Evolutionary conservation across 345 rosid genomes (phyloP).

Genomic region (Garcia nutans): DNA sequence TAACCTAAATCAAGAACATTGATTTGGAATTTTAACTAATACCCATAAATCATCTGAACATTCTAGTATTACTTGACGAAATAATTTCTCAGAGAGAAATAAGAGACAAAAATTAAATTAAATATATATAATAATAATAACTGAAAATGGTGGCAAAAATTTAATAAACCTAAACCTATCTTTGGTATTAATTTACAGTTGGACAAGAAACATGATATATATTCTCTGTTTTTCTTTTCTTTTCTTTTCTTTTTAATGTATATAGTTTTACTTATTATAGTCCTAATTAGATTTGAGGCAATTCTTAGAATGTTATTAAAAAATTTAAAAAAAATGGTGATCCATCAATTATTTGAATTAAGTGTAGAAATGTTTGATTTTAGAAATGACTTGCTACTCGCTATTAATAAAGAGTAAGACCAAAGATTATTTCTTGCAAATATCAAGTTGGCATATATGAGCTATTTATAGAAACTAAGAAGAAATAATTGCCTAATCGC

Average conservation of each 20-base stretch:
- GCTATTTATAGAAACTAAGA: neutral
- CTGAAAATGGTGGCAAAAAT: too few species aligned
- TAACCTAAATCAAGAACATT: slow-evolving; percentile 20
- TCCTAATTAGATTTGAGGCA: neutral
- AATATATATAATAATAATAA: too few species aligned
- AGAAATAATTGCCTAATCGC: neutral
- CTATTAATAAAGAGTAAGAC: neutral
- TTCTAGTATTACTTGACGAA: slow-evolving; percentile 1
- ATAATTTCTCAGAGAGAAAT: neutral
- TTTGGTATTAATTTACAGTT: slow-evolving; percentile 8
- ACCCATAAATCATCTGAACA: neutral
- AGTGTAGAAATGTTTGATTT: slow-evolving; percentile 9
- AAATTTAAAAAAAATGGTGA: neutral
- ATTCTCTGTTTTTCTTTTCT: neutral
- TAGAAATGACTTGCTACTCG: slow-evolving; percentile 1
- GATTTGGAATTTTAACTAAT: slow-evolving; percentile 25
- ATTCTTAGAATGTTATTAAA: slow-evolving; percentile 4
- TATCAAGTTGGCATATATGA: neutral
- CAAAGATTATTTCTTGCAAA: neutral
- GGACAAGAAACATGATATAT: neutral
- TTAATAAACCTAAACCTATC: too few species aligned
- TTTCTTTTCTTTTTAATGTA: neutral
- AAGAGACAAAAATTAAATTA: neutral
- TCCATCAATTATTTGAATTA: slow-evolving; percentile 5
- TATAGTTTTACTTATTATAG: neutral